Evolutionary conservation across 75 land plant species (phyloP).

Genomic region (Selaginella moellendorffii): DNA sequence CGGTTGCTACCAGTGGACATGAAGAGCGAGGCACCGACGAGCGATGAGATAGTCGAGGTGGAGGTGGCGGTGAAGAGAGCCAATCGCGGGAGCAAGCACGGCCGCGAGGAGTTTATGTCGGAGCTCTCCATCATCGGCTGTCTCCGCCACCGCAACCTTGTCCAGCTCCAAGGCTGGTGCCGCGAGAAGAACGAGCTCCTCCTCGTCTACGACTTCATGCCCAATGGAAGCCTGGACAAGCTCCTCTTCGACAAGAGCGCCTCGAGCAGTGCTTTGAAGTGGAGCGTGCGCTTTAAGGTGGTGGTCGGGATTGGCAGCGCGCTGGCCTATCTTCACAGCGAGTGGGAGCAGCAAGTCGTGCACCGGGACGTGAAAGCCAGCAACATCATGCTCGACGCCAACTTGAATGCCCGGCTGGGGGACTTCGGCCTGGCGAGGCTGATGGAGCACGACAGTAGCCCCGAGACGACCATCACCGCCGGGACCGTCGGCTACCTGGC

Average conservation of each 20-base stretch:
- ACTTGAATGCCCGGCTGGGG: constrained; percentile 59
- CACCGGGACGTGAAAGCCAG: constrained; percentile 89
- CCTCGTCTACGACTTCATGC: constrained; percentile 83
- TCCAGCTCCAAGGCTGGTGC: constrained; percentile 87
- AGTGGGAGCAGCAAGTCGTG: constrained; percentile 75
- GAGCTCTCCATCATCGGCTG: constrained; percentile 63
- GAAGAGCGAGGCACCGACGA: no score
- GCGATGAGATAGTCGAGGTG: constrained; percentile 20
- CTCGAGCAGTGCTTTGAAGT: constrained; percentile 20
- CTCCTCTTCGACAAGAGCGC: constrained; percentile 22
- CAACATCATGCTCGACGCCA: constrained; percentile 64
- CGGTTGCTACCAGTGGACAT: background rate
- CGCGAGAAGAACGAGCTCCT: constrained; percentile 51
- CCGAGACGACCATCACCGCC: constrained; percentile 60
- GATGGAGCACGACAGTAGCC: constrained; percentile 59
- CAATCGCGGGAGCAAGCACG: constrained; percentile 38
- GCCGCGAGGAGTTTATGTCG: constrained; percentile 50
- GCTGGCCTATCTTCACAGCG: constrained; percentile 58
- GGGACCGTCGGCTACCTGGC: constrained; percentile 94
- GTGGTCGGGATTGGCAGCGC: constrained; percentile 55
- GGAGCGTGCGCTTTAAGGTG: constrained; percentile 49
- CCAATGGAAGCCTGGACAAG: constrained; percentile 71
- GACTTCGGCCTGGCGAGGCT: constrained; percentile 81
- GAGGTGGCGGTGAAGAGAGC: constrained; percentile 59
- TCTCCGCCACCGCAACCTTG: constrained; percentile 71